These are phyloP conservation scores for Fusarium longipes DNA, from an alignment of 2,329 filamentous ascomycete species.

Conservation along the genomic window DNA sequence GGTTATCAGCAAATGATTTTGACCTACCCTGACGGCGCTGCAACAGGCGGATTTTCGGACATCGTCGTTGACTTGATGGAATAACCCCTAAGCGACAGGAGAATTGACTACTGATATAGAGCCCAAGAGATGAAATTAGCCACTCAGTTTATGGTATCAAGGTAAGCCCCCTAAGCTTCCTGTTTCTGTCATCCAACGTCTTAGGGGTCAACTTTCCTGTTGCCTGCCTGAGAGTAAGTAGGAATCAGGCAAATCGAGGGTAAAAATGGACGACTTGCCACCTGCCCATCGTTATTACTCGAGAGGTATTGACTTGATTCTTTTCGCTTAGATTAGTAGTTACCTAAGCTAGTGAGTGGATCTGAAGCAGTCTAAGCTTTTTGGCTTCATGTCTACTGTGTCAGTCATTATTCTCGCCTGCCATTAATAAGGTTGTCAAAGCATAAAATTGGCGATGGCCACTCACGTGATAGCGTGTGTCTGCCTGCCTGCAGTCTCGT, in stretches of 20 bases:
- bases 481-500: conserved; percentile 43
- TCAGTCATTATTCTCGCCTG: conserved; percentile 20
- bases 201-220: too few species aligned
- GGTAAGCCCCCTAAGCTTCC: too few species aligned
- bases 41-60: conserved; percentile 18
- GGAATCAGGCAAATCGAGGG: not conserved
- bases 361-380: conserved; percentile 20
- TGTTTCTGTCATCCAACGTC: too few species aligned
- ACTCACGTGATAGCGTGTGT: conserved; percentile 46
- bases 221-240: too few species aligned
- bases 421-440: not conserved
- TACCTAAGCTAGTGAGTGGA: conserved; percentile 44
- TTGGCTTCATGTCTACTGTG: conserved; percentile 13
- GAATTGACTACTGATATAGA: too few species aligned
- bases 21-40: conserved; percentile 30
- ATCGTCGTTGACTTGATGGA: conserved; percentile 16
- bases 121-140: too few species aligned
- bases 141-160: too few species aligned
- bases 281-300: conserved; percentile 7
- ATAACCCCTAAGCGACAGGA: too few species aligned
- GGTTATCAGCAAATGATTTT: conserved; percentile 10
- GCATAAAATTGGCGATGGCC: not conserved
- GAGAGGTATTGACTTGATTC: conserved; percentile 18
- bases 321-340: conserved; percentile 17
- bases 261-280: conserved; percentile 16